A percentile compares a stretch with the other conserved stretches of the same genome.
phyloP scores from a whole-genome alignment of 306 rosid species.

The Oxytropis ochrocephala region DNA sequence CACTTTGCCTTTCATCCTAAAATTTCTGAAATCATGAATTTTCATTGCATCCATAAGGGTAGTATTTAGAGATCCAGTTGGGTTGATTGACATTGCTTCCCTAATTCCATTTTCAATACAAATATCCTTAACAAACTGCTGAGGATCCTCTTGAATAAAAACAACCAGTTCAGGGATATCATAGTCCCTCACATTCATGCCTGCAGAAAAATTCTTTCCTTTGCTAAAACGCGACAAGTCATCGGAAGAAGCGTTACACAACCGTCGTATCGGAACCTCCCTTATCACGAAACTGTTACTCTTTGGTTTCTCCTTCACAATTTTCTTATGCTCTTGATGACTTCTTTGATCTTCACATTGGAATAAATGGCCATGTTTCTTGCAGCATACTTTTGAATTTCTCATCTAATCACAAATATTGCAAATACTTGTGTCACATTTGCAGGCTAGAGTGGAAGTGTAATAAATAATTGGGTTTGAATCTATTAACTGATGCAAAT shows the following conservation, averaged over 20 bases:
- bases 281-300: constrained; percentile 18
- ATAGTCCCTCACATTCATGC: constrained; percentile 30
- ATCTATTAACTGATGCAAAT: background rate
- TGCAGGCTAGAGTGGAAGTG: constrained; percentile 4
- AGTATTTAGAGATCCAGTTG: constrained; percentile 4
- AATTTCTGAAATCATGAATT: constrained; percentile 11
- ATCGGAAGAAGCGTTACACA: background rate
- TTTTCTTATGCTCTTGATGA: constrained; percentile 8
- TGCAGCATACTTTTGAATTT: background rate
- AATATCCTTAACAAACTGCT: constrained; percentile 50
- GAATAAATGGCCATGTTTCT: background rate
- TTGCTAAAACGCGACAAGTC: constrained; percentile 6
- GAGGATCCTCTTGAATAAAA: constrained; percentile 61
- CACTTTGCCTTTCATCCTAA: constrained; percentile 23
- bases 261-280: constrained; percentile 24
- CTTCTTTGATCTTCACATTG: constrained; percentile 4
- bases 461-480: background rate
- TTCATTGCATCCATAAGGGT: constrained; percentile 20
- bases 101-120: constrained; percentile 20
- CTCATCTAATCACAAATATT: background rate
- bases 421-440: constrained; percentile 25
- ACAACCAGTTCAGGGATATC: constrained; percentile 64
- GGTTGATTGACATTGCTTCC: constrained; percentile 20
- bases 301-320: background rate
- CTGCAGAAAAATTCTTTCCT: constrained; percentile 17